phyloP scores from a whole-genome alignment of 495 filamentous ascomycete genomes.

The Halenospora varia region DNA sequence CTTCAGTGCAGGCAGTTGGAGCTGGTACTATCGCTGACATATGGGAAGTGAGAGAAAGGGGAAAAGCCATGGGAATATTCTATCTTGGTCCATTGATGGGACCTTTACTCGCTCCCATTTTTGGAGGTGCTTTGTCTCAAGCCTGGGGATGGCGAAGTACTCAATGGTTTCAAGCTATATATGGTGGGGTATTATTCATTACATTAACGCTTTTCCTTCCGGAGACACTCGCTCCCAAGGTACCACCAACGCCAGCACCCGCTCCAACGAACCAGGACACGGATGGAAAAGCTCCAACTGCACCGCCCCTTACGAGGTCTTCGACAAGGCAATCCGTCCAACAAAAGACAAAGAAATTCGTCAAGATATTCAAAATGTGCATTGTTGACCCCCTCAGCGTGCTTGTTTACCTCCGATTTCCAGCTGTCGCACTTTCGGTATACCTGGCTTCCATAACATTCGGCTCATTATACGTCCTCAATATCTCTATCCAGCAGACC shows the following conservation, averaged over 20 bases:
- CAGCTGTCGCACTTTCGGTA: constrained; percentile 75
- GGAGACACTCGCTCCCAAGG: constrained; percentile 58
- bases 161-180: constrained; percentile 81
- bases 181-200: constrained; percentile 61
- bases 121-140: constrained; percentile 73
- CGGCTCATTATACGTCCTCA: constrained; percentile 77
- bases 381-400: constrained; percentile 80
- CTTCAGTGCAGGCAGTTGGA: constrained; percentile 87
- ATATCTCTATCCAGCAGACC: constrained; percentile 74
- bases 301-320: constrained; percentile 44
- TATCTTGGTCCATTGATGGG: constrained; percentile 87
- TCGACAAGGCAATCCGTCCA: constrained; percentile 61
- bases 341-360: constrained; percentile 46
- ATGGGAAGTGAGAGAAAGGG: constrained; percentile 79
- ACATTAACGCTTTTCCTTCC: constrained; percentile 66
- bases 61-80: constrained; percentile 88
- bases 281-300: constrained; percentile 20
- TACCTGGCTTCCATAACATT: constrained; percentile 83
- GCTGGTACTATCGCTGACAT: constrained; percentile 91
- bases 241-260: constrained; percentile 5
- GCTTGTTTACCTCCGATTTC: constrained; percentile 73
- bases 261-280: background rate
- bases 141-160: constrained; percentile 78
- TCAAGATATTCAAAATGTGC: constrained; percentile 54
- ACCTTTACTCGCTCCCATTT: constrained; percentile 79